A percentile compares a stretch with the other conserved stretches of the same genome.
Conservation (phyloP, 2,329 filamentous ascomycete species). For the Diatrype stigma region DNA sequence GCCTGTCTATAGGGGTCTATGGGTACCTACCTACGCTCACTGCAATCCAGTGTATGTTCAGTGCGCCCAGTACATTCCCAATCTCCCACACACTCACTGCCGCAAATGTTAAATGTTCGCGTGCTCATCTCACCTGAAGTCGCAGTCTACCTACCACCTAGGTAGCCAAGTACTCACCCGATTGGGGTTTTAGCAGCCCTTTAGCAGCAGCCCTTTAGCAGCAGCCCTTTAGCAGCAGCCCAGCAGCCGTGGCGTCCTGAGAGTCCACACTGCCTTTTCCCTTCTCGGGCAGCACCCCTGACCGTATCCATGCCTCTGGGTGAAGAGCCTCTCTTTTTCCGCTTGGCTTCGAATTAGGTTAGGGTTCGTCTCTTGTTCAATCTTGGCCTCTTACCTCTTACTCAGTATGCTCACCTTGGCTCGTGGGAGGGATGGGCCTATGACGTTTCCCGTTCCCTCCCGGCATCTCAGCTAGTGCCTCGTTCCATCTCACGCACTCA, state of each 20-base stretch:
- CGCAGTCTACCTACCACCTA: too few relatives aligned
- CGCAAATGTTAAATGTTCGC: too few relatives aligned
- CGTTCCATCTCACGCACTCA: not conserved
- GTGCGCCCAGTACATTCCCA: not conserved
- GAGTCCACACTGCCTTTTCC: not conserved
- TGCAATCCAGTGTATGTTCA: too few relatives aligned
- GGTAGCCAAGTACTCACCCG: too few relatives aligned
- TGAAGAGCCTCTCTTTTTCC: not conserved
- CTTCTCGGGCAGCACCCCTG: not conserved
- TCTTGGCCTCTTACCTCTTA: not conserved
- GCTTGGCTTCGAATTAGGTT: too few relatives aligned
- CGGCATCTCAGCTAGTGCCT: not conserved
- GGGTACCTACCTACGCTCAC: too few relatives aligned
- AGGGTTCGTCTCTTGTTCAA: too few relatives aligned
- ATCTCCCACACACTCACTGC: too few relatives aligned
- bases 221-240: not conserved
- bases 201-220: not conserved
- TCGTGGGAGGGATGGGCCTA: not conserved
- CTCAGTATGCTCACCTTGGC: not conserved
- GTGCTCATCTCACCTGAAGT: not conserved
- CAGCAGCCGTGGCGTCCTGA: constrained; percentile 1
- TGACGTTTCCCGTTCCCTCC: not conserved
- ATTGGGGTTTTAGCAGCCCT: not conserved
- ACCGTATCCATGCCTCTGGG: not conserved
- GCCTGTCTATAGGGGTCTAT: too few relatives aligned